These are phyloP conservation scores for Tolypocladium sp. DNA, from an alignment of 2,329 filamentous ascomycete species.

Conservation along the genomic window DNA sequence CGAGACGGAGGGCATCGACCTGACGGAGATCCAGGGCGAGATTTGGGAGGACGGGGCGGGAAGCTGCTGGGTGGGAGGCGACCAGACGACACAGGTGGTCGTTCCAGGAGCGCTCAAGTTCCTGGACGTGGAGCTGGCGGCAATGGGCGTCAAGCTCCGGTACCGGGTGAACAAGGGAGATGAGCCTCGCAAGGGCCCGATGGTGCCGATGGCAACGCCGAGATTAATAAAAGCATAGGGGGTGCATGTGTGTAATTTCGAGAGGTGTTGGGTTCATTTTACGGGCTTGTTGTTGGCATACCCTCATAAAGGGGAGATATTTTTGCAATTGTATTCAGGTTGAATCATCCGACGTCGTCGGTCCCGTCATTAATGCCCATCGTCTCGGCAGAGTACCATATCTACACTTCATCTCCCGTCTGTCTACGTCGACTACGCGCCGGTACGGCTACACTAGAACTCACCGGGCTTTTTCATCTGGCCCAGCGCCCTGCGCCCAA, in stretches of 20 bases:
- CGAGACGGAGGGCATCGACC: slow-evolving; percentile 46
- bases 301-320: neutral
- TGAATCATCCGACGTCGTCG: neutral
- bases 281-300: neutral
- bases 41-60: slow-evolving; percentile 92
- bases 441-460: neutral
- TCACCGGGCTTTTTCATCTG: neutral
- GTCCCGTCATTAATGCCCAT: neutral
- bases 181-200: slow-evolving; percentile 42
- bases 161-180: slow-evolving; percentile 63
- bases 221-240: slow-evolving; percentile 3
- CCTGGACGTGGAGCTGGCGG: slow-evolving; percentile 87
- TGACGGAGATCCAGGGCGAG: slow-evolving; percentile 54
- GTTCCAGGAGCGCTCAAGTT: slow-evolving; percentile 90
- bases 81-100: slow-evolving; percentile 83
- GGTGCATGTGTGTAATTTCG: neutral
- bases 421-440: neutral
- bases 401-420: neutral
- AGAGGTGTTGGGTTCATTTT: neutral
- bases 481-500: slow-evolving; percentile 16
- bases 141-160: slow-evolving; percentile 94
- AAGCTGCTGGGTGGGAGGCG: slow-evolving; percentile 75
- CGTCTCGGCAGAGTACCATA: neutral
- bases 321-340: neutral
- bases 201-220: slow-evolving; percentile 28